Evolutionary conservation across 352 stramenopile species (phyloP), one percentile per base, ranked within the genome.

Genomic region (Phytophthora agathidicida): DNA sequence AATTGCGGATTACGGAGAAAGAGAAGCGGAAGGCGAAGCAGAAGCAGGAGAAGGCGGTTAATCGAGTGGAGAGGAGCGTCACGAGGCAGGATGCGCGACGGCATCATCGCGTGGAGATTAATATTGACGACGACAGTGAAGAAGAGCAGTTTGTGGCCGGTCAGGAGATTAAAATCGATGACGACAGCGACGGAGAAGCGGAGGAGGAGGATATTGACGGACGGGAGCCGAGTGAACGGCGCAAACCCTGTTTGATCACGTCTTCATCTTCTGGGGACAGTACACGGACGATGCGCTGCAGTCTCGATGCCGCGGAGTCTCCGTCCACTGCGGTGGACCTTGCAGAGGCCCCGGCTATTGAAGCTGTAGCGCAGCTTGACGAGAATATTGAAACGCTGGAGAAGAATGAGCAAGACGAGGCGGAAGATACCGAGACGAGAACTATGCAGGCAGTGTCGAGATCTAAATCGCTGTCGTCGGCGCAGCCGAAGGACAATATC

Each of bases 251-350:
- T 32, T 22, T 76, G 2, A 17, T 65, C 4, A 9, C 57, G 1
- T 66, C 56, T 1, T 60, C 35, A n/a, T 73, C 57, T 1, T 76
- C 62, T 3, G 48, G 67, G 3, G 67, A 50, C 4, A 76, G 67
- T 39, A 63, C 54, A 2, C 51, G 71, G 10, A 80, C 71, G 1
- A 60, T 77, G 33, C 50, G 66, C 46, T 77, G 66, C 41, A 80
- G 71, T 37, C 37, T 74, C 19, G 71, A 80, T 16, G 66, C 63
- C 1, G 53, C 64, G 0, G 63, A 76, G 0, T 55, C 35, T 16
- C 47, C 55, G 1, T 47, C 51, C 19, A 41, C 32, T 45, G n/a
- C 11, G 10, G 23, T 19, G 30, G 35, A 58, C 1, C 17, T 14
- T 26, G 30, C n/a, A 7, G 55, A 63, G 3, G n/a, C 51, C 7